Evolutionary conservation across 352 stramenopile species (phyloP), one percentile per base, ranked within the genome.

Genomic region (Pythium rhizo-oryzae): DNA sequence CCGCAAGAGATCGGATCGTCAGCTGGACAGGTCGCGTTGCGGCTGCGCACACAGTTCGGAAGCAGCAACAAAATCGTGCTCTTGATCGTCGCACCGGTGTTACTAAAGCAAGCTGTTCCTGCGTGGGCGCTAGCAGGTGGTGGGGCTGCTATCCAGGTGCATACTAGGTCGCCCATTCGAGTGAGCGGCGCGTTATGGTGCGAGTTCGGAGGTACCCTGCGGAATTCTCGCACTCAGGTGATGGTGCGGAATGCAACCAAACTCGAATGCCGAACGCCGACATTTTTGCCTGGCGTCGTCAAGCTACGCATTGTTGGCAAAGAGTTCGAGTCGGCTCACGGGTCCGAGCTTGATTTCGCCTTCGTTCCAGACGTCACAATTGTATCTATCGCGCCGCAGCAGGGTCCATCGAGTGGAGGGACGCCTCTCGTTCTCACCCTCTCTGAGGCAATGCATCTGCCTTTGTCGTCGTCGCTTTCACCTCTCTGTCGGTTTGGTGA

Each of bases 391-490:
- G 23, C 30, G n/a, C 68, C 68, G 23, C 41, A 23, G 13, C 13
- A 66, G 50, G 68, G 55, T 30, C 51, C 49, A n/a, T 23, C 28
- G n/a, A 24, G 33, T 35, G 68, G 68, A 19, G 68, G 62, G 50
- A 75, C 57, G 11, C 39, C 56, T 4, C 24, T 75, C 33, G 19
- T 70, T 5, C 18, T 75, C 2, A 69, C 54, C 15, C 37, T 73
- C 21, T 59, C 65, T 19, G 47, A 51, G 51, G 58, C 49, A n/a
- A 16, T 62, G 8, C 57, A 53, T 25, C 35, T 24, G 41, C 15
- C 37, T 24, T 18, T 19, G 23, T 15, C 21, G 19, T 21, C 0
- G 24, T 35, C 15, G 25, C 39, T 49, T 4, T 47, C 24, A 1
- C 24, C 61, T 28, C 37, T 56, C 16, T 67, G 68, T 53, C 56